These are phyloP conservation scores for Nakaseomyces uthaithaninus DNA, from an alignment of 1,139 yeast genomes.

Conservation along the genomic window DNA sequence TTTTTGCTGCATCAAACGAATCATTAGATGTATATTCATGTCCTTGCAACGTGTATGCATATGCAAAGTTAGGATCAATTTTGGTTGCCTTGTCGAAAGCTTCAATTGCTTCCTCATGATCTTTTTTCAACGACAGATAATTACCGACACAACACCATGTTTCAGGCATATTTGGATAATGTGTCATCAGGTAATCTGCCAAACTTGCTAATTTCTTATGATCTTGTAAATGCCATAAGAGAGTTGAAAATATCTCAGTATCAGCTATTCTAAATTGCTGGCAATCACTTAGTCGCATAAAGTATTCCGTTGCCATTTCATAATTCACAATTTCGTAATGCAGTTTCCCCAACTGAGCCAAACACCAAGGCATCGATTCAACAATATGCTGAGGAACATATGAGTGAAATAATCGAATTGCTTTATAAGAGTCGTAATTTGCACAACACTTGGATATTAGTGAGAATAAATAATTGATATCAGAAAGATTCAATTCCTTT, in stretches of 20 bases:
- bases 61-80: constrained; percentile 63
- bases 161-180: constrained; percentile 59
- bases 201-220: constrained; percentile 73
- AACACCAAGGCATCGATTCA: constrained; percentile 75
- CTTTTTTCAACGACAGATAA: constrained; percentile 71
- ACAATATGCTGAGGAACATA: constrained; percentile 50
- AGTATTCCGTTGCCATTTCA: constrained; percentile 61
- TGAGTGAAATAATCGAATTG: constrained; percentile 58
- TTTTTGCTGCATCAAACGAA: constrained; percentile 83
- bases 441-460: constrained; percentile 57
- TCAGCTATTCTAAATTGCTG: constrained; percentile 81
- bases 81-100: constrained; percentile 77
- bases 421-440: constrained; percentile 70
- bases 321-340: constrained; percentile 87
- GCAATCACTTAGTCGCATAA: constrained; percentile 49
- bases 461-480: constrained; percentile 54
- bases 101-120: constrained; percentile 83
- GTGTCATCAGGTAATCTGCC: constrained; percentile 71
- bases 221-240: constrained; percentile 86
- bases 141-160: constrained; percentile 95
- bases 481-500: constrained; percentile 13
- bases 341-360: constrained; percentile 67
- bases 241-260: constrained; percentile 85
- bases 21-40: constrained; percentile 87
- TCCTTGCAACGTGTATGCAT: constrained; percentile 88